Percentiles rank a stretch among this genome's conserved stretches.
These are phyloP conservation scores for Linum tenue DNA, from an alignment of 345 rosid species.

Conservation along the genomic window DNA sequence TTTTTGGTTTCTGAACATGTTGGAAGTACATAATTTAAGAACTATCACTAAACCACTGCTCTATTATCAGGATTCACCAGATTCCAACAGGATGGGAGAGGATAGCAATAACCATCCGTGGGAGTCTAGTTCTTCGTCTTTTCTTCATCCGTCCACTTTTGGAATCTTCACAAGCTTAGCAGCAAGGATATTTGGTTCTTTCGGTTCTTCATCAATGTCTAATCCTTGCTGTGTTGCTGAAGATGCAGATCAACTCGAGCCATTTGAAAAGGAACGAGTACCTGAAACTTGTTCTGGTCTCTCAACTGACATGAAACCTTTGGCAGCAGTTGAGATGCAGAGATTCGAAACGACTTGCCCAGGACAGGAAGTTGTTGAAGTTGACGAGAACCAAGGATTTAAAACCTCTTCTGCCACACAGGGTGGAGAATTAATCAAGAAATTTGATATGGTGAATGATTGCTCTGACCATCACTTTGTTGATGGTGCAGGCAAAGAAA, in stretches of 20 bases:
- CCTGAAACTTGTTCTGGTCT: slow-evolving; percentile 17
- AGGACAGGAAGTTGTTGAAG: slow-evolving; percentile 23
- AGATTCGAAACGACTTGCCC: slow-evolving; percentile 12
- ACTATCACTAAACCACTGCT: slow-evolving; percentile 9
- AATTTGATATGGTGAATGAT: slow-evolving; percentile 65
- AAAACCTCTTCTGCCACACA: slow-evolving; percentile 13
- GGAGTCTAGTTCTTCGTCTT: slow-evolving; percentile 33
- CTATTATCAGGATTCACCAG: slow-evolving; percentile 41
- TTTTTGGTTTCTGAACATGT: too few relatives aligned
- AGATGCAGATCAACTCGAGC: slow-evolving; percentile 27
- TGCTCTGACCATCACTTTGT: slow-evolving; percentile 81
- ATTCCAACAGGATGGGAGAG: slow-evolving; percentile 26
- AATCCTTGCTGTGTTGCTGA: slow-evolving; percentile 29
- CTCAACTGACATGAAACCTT: slow-evolving; percentile 25
- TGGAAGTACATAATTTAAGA: too few relatives aligned
- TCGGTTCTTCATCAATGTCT: slow-evolving; percentile 33
- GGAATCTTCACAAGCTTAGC: slow-evolving; percentile 55
- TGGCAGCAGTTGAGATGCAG: slow-evolving; percentile 21
- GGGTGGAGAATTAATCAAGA: slow-evolving; percentile 29
- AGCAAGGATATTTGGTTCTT: slow-evolving; percentile 44
- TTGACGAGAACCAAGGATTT: slow-evolving; percentile 18
- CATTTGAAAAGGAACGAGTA: background rate
- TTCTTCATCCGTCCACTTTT: slow-evolving; percentile 51
- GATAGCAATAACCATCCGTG: slow-evolving; percentile 21
- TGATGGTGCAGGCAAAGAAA: slow-evolving; percentile 30